phyloP scores from a whole-genome alignment of 2,329 filamentous ascomycete species.

The Penicillium sp. region DNA sequence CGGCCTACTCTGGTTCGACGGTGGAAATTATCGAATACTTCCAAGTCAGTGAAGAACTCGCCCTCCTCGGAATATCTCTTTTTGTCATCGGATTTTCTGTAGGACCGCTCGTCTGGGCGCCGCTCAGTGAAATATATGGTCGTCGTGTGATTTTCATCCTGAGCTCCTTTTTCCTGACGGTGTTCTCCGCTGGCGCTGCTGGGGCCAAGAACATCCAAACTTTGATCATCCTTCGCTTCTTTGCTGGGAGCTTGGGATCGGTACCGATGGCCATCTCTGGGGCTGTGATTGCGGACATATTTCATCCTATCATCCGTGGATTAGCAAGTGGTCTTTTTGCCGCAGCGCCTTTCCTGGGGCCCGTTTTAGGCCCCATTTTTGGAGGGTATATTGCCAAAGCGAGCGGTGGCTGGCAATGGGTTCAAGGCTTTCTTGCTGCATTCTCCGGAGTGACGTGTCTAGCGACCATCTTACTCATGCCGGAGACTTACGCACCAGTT shows the following conservation, averaged over 20 bases:
- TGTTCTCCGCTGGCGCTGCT: conserved; percentile 59
- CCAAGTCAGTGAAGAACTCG: conserved; percentile 29
- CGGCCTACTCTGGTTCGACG: conserved; percentile 33
- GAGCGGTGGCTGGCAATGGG: conserved; percentile 65
- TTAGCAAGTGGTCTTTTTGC: conserved; percentile 63
- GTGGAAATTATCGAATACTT: conserved; percentile 30
- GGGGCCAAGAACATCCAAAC: conserved; percentile 57
- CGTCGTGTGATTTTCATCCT: conserved; percentile 31
- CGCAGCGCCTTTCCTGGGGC: conserved; percentile 64
- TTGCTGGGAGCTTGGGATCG: conserved; percentile 59
- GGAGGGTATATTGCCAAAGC: conserved; percentile 63
- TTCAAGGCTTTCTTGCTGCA: conserved; percentile 62
- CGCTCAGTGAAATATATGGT: conserved; percentile 28
- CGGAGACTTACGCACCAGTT: conserved; percentile 62
- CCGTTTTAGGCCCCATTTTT: conserved; percentile 61
- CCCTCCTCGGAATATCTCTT: conserved; percentile 38
- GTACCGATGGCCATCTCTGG: conserved; percentile 60
- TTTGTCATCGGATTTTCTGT: conserved; percentile 45
- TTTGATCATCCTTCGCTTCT: conserved; percentile 63
- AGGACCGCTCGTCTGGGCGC: conserved; percentile 41
- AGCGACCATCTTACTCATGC: conserved; percentile 27
- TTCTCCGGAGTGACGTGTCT: conserved; percentile 55
- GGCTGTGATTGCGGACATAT: conserved; percentile 60
- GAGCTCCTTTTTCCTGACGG: conserved; percentile 41
- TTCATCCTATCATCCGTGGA: conserved; percentile 51